Base-by-base conservation (phyloP, 768 basidiomycete genomes). In the Leccinum barrowsii region DNA sequence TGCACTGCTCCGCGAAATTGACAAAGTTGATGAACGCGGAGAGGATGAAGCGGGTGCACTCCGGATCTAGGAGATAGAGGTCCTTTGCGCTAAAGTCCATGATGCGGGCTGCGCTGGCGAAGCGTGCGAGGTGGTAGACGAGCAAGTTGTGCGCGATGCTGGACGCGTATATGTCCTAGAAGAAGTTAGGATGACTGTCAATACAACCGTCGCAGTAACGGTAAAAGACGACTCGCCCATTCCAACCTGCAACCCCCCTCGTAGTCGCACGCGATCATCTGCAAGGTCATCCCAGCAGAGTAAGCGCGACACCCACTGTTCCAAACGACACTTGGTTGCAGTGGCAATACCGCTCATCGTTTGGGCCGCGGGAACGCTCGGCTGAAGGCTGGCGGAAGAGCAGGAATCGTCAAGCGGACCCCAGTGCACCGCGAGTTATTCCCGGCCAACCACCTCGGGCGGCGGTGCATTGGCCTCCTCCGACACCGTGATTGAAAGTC, bases 11-110 rank as follows among this genome's bases (percentile, higher is more conserved):
- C 12, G 85, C 86, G 71, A 94, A 96, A 72, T 92, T 92, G 73
- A 93, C 84, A 70, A 95, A 92, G 74, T 97, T 97, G 78, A 95
- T 91, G 64, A 96, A 89, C 3, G 89, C 92, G 35, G 91, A 92
- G 61, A 97, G 82, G 44, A 90, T 77, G 53, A 82, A 78, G 32
- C 87, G 80, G 0, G 92, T 90, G 28, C 94, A 85, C 44, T 86
- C 82, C 26, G 84, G 75, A 8, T 91, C 87, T 1, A 94, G 94
- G 48, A 77, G 79, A 56, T 79, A 78, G 17, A 96, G 71, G 63
- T 97, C 94, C 62, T 78, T 83, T 54, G 89, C 76, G 61, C 80
- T 85, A 70, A 96, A 94, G 69, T 89, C 85, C 55, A 87, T 82
- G 40, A 91, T 83, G 64, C 85, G 79, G 5, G 92, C 88, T 0